A percentile compares a stretch with the other conserved stretches of the same genome.
Conservation (phyloP, 2,329 filamentous ascomycete genomes). For the Capronia americana region DNA sequence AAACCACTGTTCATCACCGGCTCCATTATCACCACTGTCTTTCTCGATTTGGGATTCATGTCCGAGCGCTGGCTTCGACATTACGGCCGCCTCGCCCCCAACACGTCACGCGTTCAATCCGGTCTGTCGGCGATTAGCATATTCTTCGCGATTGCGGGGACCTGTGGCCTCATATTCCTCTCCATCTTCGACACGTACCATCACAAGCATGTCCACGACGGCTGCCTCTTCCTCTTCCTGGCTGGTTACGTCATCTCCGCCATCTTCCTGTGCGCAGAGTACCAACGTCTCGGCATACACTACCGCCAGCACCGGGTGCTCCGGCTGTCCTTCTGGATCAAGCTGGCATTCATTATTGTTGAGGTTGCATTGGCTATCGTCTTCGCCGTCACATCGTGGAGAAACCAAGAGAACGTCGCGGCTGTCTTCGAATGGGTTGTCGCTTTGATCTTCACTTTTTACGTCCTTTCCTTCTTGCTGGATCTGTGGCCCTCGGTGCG, state of each 20-base stretch:
- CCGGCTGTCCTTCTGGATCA: slow-evolving; percentile 82
- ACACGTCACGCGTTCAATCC: slow-evolving; percentile 58
- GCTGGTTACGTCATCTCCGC: slow-evolving; percentile 83
- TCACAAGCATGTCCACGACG: slow-evolving; percentile 71
- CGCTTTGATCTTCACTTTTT: slow-evolving; percentile 50
- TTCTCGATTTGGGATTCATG: slow-evolving; percentile 80
- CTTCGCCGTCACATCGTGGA: slow-evolving; percentile 64
- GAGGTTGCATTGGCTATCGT: slow-evolving; percentile 72
- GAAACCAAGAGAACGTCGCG: slow-evolving; percentile 64
- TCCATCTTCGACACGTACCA: slow-evolving; percentile 83
- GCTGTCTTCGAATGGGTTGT: slow-evolving; percentile 77
- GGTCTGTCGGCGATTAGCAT: slow-evolving; percentile 51
- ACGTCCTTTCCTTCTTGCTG: slow-evolving; percentile 83
- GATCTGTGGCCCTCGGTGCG: slow-evolving; percentile 81
- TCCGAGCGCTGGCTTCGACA: slow-evolving; percentile 87
- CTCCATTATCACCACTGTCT: slow-evolving; percentile 70
- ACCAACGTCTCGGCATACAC: slow-evolving; percentile 80
- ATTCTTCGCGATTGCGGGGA: slow-evolving; percentile 70
- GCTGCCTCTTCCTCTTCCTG: slow-evolving; percentile 83
- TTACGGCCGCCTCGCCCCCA: slow-evolving; percentile 76
- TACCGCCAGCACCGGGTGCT: slow-evolving; percentile 75
- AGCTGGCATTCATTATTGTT: slow-evolving; percentile 80
- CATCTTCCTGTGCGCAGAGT: slow-evolving; percentile 86
- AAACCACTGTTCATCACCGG: slow-evolving; percentile 70
- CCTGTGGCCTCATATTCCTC: slow-evolving; percentile 78